Evolutionary conservation across 1,284 basidiomycete species (phyloP).

Genomic region (Moesziomyces sp.): DNA sequence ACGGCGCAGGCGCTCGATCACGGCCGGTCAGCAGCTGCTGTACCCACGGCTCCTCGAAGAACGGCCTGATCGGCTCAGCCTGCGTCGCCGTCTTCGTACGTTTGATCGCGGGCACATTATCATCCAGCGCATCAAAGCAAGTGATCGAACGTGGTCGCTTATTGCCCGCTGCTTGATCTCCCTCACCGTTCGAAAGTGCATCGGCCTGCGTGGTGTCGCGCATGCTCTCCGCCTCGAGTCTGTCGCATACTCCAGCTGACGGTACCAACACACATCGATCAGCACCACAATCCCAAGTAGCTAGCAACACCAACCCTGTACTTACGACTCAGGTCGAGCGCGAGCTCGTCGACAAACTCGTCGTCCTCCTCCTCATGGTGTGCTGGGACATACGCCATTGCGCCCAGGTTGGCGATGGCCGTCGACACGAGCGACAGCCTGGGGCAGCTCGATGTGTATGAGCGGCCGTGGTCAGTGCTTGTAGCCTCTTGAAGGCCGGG

Average conservation of each 20-base stretch:
- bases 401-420: background rate
- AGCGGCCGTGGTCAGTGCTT: background rate
- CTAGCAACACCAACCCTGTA: background rate
- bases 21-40: background rate
- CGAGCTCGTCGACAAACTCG: slow-evolving; percentile 12
- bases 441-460: slow-evolving; percentile 4
- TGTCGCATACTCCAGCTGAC: slow-evolving; percentile 19
- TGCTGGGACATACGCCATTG: background rate
- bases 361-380: slow-evolving; percentile 24
- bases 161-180: too few species aligned
- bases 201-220: background rate
- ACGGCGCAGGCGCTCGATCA: background rate
- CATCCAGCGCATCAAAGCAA: too few species aligned
- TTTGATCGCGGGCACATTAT: background rate
- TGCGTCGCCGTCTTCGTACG: background rate
- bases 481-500: background rate
- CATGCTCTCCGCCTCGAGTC: slow-evolving; percentile 25
- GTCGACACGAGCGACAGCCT: slow-evolving; percentile 13
- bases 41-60: slow-evolving; percentile 11
- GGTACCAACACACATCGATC: background rate
- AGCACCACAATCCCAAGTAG: background rate
- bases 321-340: slow-evolving; percentile 14
- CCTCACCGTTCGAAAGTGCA: background rate
- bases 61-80: slow-evolving; percentile 4
- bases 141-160: too few species aligned